These are phyloP conservation scores for Davidsoniella virescens DNA, from an alignment of 2,329 filamentous ascomycete genomes.

Conservation along the genomic window DNA sequence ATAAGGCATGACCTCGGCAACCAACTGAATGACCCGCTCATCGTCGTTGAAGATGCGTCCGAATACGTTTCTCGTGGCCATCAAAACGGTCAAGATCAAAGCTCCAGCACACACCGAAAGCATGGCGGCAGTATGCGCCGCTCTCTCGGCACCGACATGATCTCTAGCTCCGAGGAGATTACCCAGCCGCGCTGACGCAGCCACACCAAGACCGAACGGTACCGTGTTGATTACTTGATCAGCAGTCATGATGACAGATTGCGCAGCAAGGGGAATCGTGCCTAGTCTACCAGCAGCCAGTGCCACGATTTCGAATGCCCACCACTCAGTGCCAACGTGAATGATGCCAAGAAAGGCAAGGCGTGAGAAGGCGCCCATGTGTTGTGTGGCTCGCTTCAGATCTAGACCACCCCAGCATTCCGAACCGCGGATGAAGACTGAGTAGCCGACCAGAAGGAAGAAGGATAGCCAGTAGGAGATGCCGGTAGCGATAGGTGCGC, in stretches of 20 bases:
- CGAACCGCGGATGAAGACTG: conserved; percentile 51
- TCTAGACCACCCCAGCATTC: conserved; percentile 66
- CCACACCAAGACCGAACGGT: conserved; percentile 73
- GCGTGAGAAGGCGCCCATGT: conserved; percentile 53
- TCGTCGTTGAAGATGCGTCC: conserved; percentile 73
- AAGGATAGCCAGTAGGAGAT: conserved; percentile 81
- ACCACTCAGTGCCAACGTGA: conserved; percentile 84
- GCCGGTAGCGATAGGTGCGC: conserved; percentile 66
- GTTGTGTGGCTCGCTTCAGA: conserved; percentile 44
- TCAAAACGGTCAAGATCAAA: conserved; percentile 49
- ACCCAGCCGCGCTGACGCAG: conserved; percentile 60
- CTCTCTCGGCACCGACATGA: conserved; percentile 47
- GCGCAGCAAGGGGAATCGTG: conserved; percentile 62
- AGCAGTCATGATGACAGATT: conserved; percentile 79
- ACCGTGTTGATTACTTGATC: conserved; percentile 77
- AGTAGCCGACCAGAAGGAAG: conserved; percentile 55
- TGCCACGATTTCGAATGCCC: conserved; percentile 85
- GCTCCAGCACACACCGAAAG: conserved; percentile 54
- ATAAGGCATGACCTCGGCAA: conserved; percentile 64
- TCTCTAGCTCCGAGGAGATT: conserved; percentile 61
- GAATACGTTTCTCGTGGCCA: conserved; percentile 56
- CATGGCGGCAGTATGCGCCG: conserved; percentile 60
- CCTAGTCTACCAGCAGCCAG: conserved; percentile 67
- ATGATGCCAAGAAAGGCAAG: conserved; percentile 62
- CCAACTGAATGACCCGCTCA: conserved; percentile 51